Evolutionary conservation across 2,329 filamentous ascomycete genomes (phyloP).

Genomic region (Fusarium beomiforme): DNA sequence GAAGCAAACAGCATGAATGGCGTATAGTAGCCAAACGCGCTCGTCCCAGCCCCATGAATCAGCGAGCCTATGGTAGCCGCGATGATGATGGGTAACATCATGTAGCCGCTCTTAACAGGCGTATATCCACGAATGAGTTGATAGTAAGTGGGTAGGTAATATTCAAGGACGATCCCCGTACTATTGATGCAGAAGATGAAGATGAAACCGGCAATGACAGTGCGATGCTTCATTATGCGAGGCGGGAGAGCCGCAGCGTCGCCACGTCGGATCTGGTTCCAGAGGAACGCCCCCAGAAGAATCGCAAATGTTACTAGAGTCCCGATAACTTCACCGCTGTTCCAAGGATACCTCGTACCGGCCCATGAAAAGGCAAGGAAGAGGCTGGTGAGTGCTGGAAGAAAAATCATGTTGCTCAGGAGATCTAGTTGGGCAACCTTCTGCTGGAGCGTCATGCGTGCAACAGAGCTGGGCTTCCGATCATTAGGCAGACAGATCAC

Average conservation of each 20-base stretch:
- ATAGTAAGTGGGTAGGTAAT: conserved; percentile 54
- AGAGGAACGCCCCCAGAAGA: background rate
- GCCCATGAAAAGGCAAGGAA: conserved; percentile 60
- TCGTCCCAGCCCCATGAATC: conserved; percentile 21
- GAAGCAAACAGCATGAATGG: conserved; percentile 30
- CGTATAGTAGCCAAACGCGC: conserved; percentile 9
- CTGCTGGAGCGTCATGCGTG: background rate
- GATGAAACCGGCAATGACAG: conserved; percentile 46
- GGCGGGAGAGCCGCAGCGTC: conserved; percentile 52
- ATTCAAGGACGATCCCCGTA: conserved; percentile 43
- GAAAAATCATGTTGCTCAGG: conserved; percentile 36
- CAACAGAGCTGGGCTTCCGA: background rate
- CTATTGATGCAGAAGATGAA: conserved; percentile 51
- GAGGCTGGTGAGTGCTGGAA: conserved; percentile 53
- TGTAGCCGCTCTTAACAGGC: conserved; percentile 45
- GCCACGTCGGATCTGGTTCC: background rate
- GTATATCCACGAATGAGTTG: conserved; percentile 52
- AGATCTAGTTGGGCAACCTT: conserved; percentile 29
- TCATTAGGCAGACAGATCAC: background rate
- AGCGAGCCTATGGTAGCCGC: conserved; percentile 16
- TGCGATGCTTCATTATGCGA: conserved; percentile 52
- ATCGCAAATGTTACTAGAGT: background rate
- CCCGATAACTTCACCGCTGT: conserved; percentile 46
- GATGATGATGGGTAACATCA: conserved; percentile 34
- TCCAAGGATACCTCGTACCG: conserved; percentile 46